These are phyloP conservation scores for Phytophthora ohioensis DNA, from an alignment of 352 stramenopile genomes.

Conservation along the genomic window DNA sequence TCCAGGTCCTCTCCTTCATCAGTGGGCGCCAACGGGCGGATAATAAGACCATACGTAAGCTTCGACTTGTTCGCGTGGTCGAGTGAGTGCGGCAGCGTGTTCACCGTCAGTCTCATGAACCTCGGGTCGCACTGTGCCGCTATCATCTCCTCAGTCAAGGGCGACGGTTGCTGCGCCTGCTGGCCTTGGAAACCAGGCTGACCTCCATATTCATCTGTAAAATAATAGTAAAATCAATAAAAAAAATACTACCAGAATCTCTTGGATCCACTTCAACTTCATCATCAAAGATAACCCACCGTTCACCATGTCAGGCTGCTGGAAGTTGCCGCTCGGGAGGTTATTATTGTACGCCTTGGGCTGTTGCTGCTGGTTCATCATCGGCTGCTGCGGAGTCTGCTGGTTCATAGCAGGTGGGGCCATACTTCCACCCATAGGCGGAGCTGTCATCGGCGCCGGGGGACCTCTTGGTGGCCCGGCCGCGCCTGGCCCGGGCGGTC, in stretches of 20 bases:
- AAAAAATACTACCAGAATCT: slow-evolving; percentile 4
- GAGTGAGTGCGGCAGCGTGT: slow-evolving; percentile 78
- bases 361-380: slow-evolving; percentile 35
- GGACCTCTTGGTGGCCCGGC: slow-evolving; percentile 27
- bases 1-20: slow-evolving; percentile 76
- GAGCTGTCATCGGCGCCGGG: slow-evolving; percentile 34
- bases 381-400: slow-evolving; percentile 27
- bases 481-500: slow-evolving; percentile 38
- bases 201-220: slow-evolving; percentile 64
- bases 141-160: slow-evolving; percentile 76
- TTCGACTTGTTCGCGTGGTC: slow-evolving; percentile 88
- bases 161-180: slow-evolving; percentile 57
- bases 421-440: slow-evolving; percentile 50
- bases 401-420: slow-evolving; percentile 38
- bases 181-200: slow-evolving; percentile 53
- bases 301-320: slow-evolving; percentile 83
- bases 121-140: slow-evolving; percentile 77
- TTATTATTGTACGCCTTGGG: slow-evolving; percentile 42
- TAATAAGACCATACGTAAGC: slow-evolving; percentile 86
- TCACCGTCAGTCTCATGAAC: slow-evolving; percentile 88
- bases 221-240: slow-evolving; percentile 11
- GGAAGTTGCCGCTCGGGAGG: slow-evolving; percentile 82
- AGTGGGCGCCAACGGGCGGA: slow-evolving; percentile 80
- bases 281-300: slow-evolving; percentile 41
- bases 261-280: slow-evolving; percentile 11